These are phyloP conservation scores for Nemania abortiva DNA, from an alignment of 2,329 filamentous ascomycete genomes.

Conservation along the genomic window DNA sequence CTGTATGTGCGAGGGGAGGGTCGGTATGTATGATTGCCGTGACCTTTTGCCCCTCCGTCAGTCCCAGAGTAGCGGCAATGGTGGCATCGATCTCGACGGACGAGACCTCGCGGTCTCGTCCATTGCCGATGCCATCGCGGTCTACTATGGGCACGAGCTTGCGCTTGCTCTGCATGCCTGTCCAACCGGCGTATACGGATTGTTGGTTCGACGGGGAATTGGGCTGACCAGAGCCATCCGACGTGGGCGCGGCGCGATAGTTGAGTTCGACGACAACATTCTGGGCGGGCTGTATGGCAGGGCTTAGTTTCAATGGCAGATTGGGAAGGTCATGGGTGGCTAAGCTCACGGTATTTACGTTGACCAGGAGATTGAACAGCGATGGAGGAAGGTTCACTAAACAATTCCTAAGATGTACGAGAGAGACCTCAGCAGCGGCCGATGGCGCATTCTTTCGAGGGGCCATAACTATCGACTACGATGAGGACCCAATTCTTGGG, in stretches of 20 bases:
- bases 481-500: neutral
- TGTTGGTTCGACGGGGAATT: conserved; percentile 64
- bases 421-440: conserved; percentile 82
- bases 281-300: conserved; percentile 76
- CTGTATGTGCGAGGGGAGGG: conserved; percentile 89
- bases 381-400: conserved; percentile 91
- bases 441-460: conserved; percentile 68
- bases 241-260: conserved; percentile 69
- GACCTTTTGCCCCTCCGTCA: conserved; percentile 86
- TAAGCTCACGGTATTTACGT: conserved; percentile 83
- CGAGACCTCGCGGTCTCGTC: conserved; percentile 80
- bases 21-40: conserved; percentile 82
- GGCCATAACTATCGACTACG: conserved; percentile 44
- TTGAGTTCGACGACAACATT: conserved; percentile 96
- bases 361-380: conserved; percentile 85
- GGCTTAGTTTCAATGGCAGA: conserved; percentile 21
- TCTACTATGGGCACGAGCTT: conserved; percentile 78
- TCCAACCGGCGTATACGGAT: conserved; percentile 94
- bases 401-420: conserved; percentile 92
- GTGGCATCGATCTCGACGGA: conserved; percentile 89
- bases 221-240: conserved; percentile 58
- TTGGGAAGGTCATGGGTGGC: neutral
- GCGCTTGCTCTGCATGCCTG: conserved; percentile 95
- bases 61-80: conserved; percentile 79
- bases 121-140: conserved; percentile 76